A percentile compares a stretch with the other conserved stretches of the same genome.
Conservation (phyloP, 352 stramenopile species). For the Pythium utonaiense region DNA sequence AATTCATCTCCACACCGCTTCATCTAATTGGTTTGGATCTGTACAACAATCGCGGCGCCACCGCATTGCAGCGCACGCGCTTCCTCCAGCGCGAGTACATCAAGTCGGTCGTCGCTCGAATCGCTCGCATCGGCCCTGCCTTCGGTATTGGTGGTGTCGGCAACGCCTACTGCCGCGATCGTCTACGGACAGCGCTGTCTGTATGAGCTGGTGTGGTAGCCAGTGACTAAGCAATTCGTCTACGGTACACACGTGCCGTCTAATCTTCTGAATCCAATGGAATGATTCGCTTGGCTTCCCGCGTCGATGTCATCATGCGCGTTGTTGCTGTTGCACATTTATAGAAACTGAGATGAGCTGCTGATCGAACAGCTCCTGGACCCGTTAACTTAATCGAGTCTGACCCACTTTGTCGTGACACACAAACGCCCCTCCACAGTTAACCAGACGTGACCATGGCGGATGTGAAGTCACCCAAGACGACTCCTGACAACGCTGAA, state of each 20-base stretch:
- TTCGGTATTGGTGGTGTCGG: conserved; percentile 89
- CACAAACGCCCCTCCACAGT: too few relatives aligned
- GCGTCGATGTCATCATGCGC: background rate
- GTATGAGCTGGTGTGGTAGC: conserved; percentile 3
- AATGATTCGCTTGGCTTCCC: conserved; percentile 10
- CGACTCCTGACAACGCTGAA: background rate
- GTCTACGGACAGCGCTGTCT: conserved; percentile 36
- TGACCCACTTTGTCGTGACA: too few relatives aligned
- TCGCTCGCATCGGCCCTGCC: conserved; percentile 84
- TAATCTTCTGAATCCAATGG: conserved; percentile 4
- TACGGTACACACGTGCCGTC: background rate
- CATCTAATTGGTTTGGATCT: conserved; percentile 87
- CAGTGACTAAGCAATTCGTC: background rate
- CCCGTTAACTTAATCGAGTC: background rate
- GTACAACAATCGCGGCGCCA: conserved; percentile 77
- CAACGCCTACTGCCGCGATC: conserved; percentile 69
- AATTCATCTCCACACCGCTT: conserved; percentile 87
- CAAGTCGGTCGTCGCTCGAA: conserved; percentile 79
- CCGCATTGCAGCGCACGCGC: conserved; percentile 26
- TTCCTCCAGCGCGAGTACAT: conserved; percentile 84
- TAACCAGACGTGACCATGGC: background rate
- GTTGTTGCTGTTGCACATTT: background rate
- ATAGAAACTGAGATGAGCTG: too few relatives aligned
- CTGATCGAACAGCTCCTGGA: too few relatives aligned
- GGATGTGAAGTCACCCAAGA: background rate